Evolutionary conservation across 2,329 filamentous ascomycete species (phyloP), one percentile per base, ranked within the genome.

Genomic region (Penicillium rolfsii): DNA sequence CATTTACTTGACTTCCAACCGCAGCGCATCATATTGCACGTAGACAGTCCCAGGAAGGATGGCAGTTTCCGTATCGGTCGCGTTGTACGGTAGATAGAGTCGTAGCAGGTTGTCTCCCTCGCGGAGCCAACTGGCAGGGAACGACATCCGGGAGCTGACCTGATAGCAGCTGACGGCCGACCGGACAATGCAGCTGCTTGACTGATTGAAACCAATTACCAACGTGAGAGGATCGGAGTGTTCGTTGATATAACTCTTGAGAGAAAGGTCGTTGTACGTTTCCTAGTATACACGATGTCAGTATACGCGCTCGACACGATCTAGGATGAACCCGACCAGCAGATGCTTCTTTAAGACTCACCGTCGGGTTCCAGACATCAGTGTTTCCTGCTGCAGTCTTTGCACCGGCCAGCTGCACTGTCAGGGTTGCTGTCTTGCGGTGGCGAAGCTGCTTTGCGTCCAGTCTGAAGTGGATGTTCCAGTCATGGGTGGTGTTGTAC

Each of bases 11-110:
- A 89, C 70, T 68, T 89, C 87, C 50, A 89, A 67, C 54, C 86
- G 78, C 69, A 89, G 67, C 2, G 87, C 86, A 74, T 89, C 87
- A 64, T 89, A 89, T 76, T 89, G 86, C 5, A 89, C 82, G 71
- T 89, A 89, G 0, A 86, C 78, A 0, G 80, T 81, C 46, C 75
- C 74, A 0, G 85, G 81, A 58, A 88, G 65, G 8, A 88, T 54
- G 0, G 87, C 86, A 33, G 81, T 82, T 74, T 88, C 85, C 16
- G 83, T 82, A 65, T 87, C 80, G 4, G 84, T 88, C 0, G 81
- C 86, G 52, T 87, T 85, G 50, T 79, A 83, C 11, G 87, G 87
- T 60, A 89, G 66, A 63, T 84, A 85, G 48, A 89, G 71, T 0
- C 86, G 76, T 35, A 89, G 74, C 66, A 80, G 77, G 63, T 89